Percentiles rank a stretch among this genome's conserved stretches.
Conservation (phyloP, 805 yeast genomes). For the Ogataea methanolica region DNA sequence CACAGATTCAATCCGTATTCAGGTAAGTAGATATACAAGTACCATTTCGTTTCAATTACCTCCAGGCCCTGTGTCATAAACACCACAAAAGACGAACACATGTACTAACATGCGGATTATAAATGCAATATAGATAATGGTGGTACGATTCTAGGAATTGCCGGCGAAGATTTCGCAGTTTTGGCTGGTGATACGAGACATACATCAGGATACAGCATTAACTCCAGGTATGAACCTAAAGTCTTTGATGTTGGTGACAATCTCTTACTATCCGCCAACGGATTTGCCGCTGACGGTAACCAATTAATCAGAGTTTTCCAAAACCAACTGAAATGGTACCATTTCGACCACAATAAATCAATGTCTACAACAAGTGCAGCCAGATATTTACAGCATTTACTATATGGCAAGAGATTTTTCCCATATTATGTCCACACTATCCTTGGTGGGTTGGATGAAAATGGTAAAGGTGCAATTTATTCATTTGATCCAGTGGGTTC, state of each 20-base stretch:
- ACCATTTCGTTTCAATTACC: background rate
- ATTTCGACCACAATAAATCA: conserved; percentile 77
- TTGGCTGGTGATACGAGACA: conserved; percentile 99
- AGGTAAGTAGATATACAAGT: conserved; percentile 22
- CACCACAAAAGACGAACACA: background rate
- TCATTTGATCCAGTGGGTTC: conserved; percentile 98
- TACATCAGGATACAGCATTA: conserved; percentile 88
- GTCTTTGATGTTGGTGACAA: conserved; percentile 86
- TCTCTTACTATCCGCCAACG: conserved; percentile 85
- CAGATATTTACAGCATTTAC: conserved; percentile 80
- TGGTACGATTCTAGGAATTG: conserved; percentile 95
- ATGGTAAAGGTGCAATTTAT: conserved; percentile 91
- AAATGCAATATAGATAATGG: conserved; percentile 60
- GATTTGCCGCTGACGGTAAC: conserved; percentile 92
- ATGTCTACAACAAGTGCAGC: conserved; percentile 74
- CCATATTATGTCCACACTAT: conserved; percentile 96
- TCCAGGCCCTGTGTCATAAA: no score
- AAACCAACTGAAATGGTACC: conserved; percentile 81
- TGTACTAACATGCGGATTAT: background rate
- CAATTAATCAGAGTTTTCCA: conserved; percentile 75
- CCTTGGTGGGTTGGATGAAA: conserved; percentile 86
- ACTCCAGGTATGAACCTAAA: conserved; percentile 88
- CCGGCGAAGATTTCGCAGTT: conserved; percentile 95
- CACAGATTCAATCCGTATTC: conserved; percentile 91
- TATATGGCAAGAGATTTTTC: conserved; percentile 91